These are phyloP conservation scores for Phascolomyces articulosus DNA, from an alignment of 371 early-diverging fungal genomes.

Conservation along the genomic window DNA sequence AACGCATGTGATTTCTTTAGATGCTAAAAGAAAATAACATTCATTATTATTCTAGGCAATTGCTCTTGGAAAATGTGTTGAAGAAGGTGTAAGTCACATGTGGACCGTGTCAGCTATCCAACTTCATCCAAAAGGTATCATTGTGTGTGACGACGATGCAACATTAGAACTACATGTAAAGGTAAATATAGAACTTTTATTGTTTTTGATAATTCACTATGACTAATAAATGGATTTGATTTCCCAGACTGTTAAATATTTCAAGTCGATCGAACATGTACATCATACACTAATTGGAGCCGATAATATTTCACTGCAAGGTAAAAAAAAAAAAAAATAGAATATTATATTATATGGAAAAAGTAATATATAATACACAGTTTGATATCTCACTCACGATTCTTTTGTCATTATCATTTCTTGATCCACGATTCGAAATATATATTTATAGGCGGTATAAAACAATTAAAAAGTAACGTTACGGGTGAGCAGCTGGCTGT, in stretches of 20 bases:
- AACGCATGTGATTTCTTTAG: not conserved
- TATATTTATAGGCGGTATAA: not conserved
- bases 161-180: conserved; percentile 84
- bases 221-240: not conserved
- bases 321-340: too few species aligned
- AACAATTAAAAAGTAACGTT: conserved; percentile 1
- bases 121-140: conserved; percentile 75
- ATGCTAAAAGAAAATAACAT: not conserved
- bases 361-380: not conserved
- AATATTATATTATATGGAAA: too few species aligned
- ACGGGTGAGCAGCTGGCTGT: conserved; percentile 6
- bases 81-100: conserved; percentile 84
- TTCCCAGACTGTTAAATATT: conserved; percentile 80
- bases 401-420: not conserved
- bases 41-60: conserved; percentile 20
- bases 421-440: too few species aligned
- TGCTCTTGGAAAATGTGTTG: conserved; percentile 80
- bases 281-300: conserved; percentile 81
- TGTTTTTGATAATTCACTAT: too few species aligned
- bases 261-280: conserved; percentile 89
- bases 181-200: conserved; percentile 15
- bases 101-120: conserved; percentile 89
- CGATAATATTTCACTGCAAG: conserved; percentile 82
- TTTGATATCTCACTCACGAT: not conserved
- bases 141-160: conserved; percentile 87